Base-by-base conservation (phyloP, 139 green algal species). In the Coelastrella sp. region DNA sequence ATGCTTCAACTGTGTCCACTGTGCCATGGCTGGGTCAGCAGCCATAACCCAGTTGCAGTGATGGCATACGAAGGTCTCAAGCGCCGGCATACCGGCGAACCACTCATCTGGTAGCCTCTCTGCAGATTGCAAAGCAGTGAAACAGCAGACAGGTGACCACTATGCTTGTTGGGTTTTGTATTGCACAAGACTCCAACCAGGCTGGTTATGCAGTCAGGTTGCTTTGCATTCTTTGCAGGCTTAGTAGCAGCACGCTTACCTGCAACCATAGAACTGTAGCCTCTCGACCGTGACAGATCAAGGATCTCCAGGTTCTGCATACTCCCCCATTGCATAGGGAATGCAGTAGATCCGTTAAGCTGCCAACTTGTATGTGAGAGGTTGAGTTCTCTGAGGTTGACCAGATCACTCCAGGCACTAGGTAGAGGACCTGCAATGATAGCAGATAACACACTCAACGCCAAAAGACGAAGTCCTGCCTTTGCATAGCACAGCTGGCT, bases 341-440 rank as follows among this genome's bases (percentile, higher is more conserved):
- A 81, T 45, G 7, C 30, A 30, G 5, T 3, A 0, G 19, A 2
- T 1, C 19, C 4, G 0, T 19, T 7, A 7, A 48, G 73, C 73
- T 45, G 32, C 73, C 73, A 81, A 34, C 13, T 3, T 3, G 73
- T 81, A 48, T 48, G 7, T 27, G 73, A 60, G 11, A 81, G 48
- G 17, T 81, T 48, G 17, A 81, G 25, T 15, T 60, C 13, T 50
- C 34, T 34, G 2, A 81, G n/a, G 5, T 7, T 9, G 19, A 9
- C 0, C 48, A 81, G 13, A 32, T 7, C 30, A 40, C 73, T 32
- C 73, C 73, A 81, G 4, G 19, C 27, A 8, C 25, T 27, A 35
- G 73, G 73, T 17, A 81, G 48, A 5, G 73, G 62, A 19, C 73
- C 73, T 81, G 73, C 66, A n/a, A 48, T 57, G 48, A 57, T 15